Base-by-base conservation (phyloP, 352 stramenopile species). In the Pythium chondricola region DNA sequence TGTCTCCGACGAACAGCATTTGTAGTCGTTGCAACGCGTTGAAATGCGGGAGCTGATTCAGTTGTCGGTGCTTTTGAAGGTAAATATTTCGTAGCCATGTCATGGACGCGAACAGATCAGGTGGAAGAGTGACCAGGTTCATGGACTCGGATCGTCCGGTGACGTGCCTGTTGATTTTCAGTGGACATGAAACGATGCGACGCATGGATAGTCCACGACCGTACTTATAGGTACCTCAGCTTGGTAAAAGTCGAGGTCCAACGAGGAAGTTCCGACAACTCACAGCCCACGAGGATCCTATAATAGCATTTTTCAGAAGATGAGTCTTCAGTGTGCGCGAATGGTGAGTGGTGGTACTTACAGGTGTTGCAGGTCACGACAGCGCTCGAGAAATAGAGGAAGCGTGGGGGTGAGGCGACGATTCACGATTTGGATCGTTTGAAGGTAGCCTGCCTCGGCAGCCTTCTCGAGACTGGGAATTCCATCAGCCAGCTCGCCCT, bases 381-480 rank as follows among this genome's bases (percentile, higher is more conserved):
- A 81, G 0, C 39, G 31, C 4, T 56, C 33, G 2, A 85, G 36
- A 25, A 74, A 52, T 0, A 49, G 35, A 5, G 70, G 68, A 14
- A 59, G 37, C 31, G 48, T 47, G 10, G 48, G 40, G 0, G 43
- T 10, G 4, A 85, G 22, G 0, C 39, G 43, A 0, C 56, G 56
- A 26, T 83, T 79, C 27, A 74, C 67, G 8, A 83, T 25, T 7
- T 74, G 70, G 17, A 83, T 46, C 1, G 64, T 58, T 9, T 51
- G 51, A 9, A 82, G 51, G 21, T 68, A 54, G 5, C 73, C 70
- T 8, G 68, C 42, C 6, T 62, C 50, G 1, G 61, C 65, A 7
- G 56, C 52, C 11, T 68, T 37, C 3, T 48, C 31, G 1, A 73
- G 54, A 10, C 63, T 48, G 6, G 26, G 27, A 52, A 65, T 75